Conservation (phyloP, 768 basidiomycete species). For the Candolleomyces aberdarensis region DNA sequence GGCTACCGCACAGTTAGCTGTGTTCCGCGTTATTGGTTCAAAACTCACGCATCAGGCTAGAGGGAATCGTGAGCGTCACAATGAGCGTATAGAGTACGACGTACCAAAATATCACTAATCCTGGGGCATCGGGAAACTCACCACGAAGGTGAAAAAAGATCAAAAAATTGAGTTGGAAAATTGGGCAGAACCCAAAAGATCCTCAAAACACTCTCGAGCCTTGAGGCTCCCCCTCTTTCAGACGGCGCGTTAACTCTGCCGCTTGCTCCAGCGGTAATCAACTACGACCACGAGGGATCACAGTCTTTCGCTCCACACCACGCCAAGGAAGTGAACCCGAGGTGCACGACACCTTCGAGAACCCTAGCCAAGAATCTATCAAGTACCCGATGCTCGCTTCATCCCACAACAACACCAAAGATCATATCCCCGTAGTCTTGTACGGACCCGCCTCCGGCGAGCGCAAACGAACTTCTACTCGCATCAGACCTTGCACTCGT, state of each 20-base stretch:
- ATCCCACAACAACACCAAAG: not conserved
- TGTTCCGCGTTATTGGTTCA: too few relatives aligned
- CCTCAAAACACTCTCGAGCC: not conserved
- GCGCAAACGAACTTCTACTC: not conserved
- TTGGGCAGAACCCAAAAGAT: not conserved
- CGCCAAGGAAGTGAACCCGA: not conserved
- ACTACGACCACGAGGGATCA: not conserved
- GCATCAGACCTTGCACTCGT: not conserved
- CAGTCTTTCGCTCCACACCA: not conserved
- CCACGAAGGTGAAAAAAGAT: not conserved
- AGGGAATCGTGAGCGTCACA: too few relatives aligned
- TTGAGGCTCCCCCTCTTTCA: not conserved
- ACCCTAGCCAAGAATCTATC: not conserved
- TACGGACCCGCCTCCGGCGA: not conserved
- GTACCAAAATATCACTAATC: not conserved
- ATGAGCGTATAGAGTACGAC: not conserved
- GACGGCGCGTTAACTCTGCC: conserved; percentile 1
- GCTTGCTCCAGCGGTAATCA: not conserved
- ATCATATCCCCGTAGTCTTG: not conserved
- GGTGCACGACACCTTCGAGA: not conserved
- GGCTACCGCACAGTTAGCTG: too few relatives aligned
- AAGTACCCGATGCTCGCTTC: not conserved
- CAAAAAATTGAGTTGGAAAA: not conserved
- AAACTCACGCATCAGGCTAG: too few relatives aligned
- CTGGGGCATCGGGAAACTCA: not conserved